A percentile compares a stretch with the other conserved stretches of the same genome.
Conservation (phyloP, 441 rosid genomes). For the Caryocar brasiliense region DNA sequence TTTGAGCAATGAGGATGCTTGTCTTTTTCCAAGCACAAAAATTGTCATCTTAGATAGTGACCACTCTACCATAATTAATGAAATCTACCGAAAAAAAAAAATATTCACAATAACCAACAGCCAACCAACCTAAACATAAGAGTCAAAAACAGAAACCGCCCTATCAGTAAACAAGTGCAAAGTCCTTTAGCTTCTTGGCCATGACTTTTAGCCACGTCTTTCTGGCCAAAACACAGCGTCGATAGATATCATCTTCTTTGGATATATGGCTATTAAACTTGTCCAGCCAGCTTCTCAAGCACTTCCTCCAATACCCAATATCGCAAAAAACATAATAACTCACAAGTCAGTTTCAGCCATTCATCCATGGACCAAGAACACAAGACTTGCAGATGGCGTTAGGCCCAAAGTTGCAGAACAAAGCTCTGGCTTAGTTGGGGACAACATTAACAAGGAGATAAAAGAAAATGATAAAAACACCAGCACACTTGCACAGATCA, state of each 20-base stretch:
- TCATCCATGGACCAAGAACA: conserved; percentile 13
- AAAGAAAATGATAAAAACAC: conserved; percentile 9
- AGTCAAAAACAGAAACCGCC: too few species aligned
- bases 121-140: too few species aligned
- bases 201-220: background rate
- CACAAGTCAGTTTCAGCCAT: conserved; percentile 7
- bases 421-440: conserved; percentile 27
- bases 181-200: background rate
- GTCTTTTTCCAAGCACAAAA: too few species aligned
- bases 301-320: conserved; percentile 14
- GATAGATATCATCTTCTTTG: background rate
- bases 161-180: background rate
- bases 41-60: too few species aligned
- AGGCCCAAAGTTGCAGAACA: conserved; percentile 36
- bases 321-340: conserved; percentile 15
- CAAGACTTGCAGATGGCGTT: conserved; percentile 18
- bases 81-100: too few species aligned
- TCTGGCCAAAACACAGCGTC: background rate
- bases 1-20: too few species aligned
- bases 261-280: conserved; percentile 22
- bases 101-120: too few species aligned
- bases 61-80: too few species aligned
- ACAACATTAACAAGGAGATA: conserved; percentile 12
- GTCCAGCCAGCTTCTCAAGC: conserved; percentile 24
- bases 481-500: conserved; percentile 28